phyloP scores from a whole-genome alignment of 2,329 filamentous ascomycete species.

The Stromatinia cepivora region DNA sequence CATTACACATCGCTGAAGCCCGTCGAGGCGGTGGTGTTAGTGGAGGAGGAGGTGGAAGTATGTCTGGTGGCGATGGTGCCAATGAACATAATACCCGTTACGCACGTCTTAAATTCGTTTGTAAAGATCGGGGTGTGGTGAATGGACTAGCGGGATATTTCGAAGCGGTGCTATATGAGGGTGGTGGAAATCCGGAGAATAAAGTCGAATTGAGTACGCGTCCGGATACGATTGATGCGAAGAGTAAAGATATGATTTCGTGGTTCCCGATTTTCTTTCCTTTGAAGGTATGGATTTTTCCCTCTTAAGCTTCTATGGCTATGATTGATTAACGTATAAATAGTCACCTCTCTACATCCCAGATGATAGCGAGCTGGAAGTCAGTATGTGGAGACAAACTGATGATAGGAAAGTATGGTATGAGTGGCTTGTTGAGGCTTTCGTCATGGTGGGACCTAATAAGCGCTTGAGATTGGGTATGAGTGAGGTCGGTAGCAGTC shows the following conservation, averaged over 20 bases:
- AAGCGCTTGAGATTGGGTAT: slow-evolving; percentile 64
- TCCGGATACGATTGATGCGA: slow-evolving; percentile 84
- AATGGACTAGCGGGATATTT: slow-evolving; percentile 95
- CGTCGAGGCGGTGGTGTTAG: slow-evolving; percentile 64
- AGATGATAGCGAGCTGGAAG: slow-evolving; percentile 78
- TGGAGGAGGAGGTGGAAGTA: slow-evolving; percentile 69
- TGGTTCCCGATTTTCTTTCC: slow-evolving; percentile 99
- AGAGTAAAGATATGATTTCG: slow-evolving; percentile 97
- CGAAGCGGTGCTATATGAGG: slow-evolving; percentile 87
- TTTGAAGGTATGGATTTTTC: slow-evolving; percentile 66
- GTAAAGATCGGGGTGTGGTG: slow-evolving; percentile 75
- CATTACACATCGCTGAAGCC: slow-evolving; percentile 56
- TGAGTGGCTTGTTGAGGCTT: slow-evolving; percentile 94
- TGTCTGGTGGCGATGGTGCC: slow-evolving; percentile 72
- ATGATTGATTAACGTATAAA: slow-evolving; percentile 31
- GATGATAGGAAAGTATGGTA: slow-evolving; percentile 98
- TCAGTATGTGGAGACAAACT: slow-evolving; percentile 95
- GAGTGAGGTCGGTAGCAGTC: slow-evolving; percentile 68
- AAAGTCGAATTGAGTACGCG: slow-evolving; percentile 88
- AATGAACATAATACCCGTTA: slow-evolving; percentile 92
- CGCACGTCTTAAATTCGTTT: slow-evolving; percentile 75
- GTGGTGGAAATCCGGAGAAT: slow-evolving; percentile 45
- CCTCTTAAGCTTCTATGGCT: neutral
- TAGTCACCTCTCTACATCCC: slow-evolving; percentile 85
- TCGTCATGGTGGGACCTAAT: slow-evolving; percentile 60